A percentile compares a stretch with the other conserved stretches of the same genome.
phyloP scores from a whole-genome alignment of 306 rosid genomes.

The Cicer pinnatifidum region DNA sequence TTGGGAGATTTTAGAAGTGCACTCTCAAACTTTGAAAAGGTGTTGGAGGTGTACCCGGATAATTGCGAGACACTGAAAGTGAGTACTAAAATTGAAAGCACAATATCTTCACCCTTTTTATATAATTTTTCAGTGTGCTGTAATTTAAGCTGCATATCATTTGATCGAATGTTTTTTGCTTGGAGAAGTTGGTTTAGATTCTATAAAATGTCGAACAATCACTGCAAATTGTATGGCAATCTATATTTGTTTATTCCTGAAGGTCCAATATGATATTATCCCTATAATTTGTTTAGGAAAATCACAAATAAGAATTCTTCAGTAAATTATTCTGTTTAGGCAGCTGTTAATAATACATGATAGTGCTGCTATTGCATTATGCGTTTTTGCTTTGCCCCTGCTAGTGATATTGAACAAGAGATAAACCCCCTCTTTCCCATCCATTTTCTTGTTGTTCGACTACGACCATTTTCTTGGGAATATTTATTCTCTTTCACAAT shows the following conservation, averaged over 20 bases:
- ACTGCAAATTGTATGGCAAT: slow-evolving; percentile 12
- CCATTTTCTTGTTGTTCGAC: neutral
- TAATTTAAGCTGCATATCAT: slow-evolving; percentile 33
- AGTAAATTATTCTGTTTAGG: neutral
- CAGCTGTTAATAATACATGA: neutral
- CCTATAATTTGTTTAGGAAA: slow-evolving; percentile 14
- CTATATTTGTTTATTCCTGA: slow-evolving; percentile 4
- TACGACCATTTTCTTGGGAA: neutral
- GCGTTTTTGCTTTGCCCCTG: neutral
- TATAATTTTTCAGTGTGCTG: slow-evolving; percentile 18
- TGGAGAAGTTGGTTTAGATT: slow-evolving; percentile 34
- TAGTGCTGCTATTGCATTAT: neutral
- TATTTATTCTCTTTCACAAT: neutral
- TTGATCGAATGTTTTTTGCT: slow-evolving; percentile 27
- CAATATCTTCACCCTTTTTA: slow-evolving; percentile 18
- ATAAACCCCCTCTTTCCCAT: neutral
- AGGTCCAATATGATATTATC: slow-evolving; percentile 3
- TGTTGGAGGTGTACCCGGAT: slow-evolving; percentile 87
- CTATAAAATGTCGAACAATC: slow-evolving; percentile 23
- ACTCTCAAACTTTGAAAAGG: slow-evolving; percentile 86
- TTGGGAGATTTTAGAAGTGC: slow-evolving; percentile 96
- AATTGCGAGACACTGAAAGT: slow-evolving; percentile 93
- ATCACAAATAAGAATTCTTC: neutral
- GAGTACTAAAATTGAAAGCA: slow-evolving; percentile 49
- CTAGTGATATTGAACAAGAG: neutral